Percentiles rank a stretch among this genome's conserved stretches.
Conservation (phyloP, 2,329 filamentous ascomycete species). For the Nothopassalora personata region DNA sequence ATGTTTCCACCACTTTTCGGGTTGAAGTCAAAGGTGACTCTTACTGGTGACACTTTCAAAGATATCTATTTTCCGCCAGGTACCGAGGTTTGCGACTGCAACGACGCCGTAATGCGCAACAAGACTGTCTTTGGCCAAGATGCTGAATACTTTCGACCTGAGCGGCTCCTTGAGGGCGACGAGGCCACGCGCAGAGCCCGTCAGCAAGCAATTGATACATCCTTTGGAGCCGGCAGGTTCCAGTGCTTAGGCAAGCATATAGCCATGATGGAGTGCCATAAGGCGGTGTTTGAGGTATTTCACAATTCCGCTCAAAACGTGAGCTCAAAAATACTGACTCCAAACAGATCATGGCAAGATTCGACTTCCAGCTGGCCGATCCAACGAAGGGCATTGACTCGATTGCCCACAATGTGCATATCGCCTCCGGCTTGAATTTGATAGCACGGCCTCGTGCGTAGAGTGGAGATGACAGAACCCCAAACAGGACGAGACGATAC, state of each 20-base stretch:
- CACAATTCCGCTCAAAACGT: not conserved
- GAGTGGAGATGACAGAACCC: not conserved
- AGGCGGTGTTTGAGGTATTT: conserved; percentile 36
- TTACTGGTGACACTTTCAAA: conserved; percentile 27
- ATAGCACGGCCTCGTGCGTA: conserved; percentile 1
- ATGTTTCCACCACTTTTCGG: conserved; percentile 30
- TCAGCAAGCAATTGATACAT: conserved; percentile 32
- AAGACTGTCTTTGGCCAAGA: conserved; percentile 25
- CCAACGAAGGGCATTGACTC: conserved; percentile 16
- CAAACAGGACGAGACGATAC: not conserved
- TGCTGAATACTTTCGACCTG: conserved; percentile 32
- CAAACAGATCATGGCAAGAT: conserved; percentile 15
- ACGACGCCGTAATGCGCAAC: conserved; percentile 38
- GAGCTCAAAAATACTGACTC: not conserved
- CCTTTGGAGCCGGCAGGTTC: conserved; percentile 44
- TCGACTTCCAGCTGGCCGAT: conserved; percentile 20
- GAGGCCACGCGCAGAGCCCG: conserved; percentile 13
- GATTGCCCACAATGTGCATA: conserved; percentile 16
- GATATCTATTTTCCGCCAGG: conserved; percentile 15
- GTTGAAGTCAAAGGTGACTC: conserved; percentile 16
- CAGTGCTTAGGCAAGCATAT: conserved; percentile 47
- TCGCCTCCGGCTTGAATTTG: conserved; percentile 18
- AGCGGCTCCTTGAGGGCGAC: conserved; percentile 23
- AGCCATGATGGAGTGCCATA: conserved; percentile 47
- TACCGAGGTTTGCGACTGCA: too few relatives aligned